Evolutionary conservation across 345 rosid genomes (phyloP).

Genomic region (Brassica juncea): DNA sequence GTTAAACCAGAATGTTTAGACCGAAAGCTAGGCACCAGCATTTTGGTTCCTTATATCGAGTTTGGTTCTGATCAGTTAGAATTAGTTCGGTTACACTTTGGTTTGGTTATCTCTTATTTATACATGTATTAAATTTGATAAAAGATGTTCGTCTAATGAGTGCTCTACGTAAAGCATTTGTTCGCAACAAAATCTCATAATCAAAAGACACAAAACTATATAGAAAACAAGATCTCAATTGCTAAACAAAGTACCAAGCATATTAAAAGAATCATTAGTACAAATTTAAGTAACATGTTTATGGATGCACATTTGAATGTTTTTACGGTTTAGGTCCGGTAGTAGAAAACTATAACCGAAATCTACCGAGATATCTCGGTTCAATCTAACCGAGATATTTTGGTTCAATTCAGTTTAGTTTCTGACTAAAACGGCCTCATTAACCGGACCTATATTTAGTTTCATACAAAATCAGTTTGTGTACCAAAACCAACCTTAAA

Average conservation of each 20-base stretch:
- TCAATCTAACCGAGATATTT: background rate
- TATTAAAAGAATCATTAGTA: background rate
- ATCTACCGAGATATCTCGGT: background rate
- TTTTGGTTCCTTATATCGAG: background rate
- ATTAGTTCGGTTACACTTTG: background rate
- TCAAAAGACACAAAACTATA: background rate
- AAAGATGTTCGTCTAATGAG: background rate
- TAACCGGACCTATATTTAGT: background rate
- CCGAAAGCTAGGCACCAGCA: background rate
- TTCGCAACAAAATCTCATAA: background rate
- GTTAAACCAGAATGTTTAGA: background rate
- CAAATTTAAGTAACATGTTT: slow-evolving; percentile 7
- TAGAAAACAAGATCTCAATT: background rate
- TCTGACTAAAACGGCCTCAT: slow-evolving; percentile 5
- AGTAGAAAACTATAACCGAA: background rate
- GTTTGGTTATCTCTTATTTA: background rate
- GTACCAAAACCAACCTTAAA: slow-evolving; percentile 18
- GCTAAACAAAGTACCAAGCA: background rate
- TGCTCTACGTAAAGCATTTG: background rate
- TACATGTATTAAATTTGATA: background rate
- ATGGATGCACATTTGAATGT: background rate
- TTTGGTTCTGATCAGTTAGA: background rate
- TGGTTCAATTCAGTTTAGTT: background rate
- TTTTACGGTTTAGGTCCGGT: background rate
- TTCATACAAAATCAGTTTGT: slow-evolving; percentile 3